Conservation (phyloP, 257 asterid species). For the Solanum ossicruentum region DNA sequence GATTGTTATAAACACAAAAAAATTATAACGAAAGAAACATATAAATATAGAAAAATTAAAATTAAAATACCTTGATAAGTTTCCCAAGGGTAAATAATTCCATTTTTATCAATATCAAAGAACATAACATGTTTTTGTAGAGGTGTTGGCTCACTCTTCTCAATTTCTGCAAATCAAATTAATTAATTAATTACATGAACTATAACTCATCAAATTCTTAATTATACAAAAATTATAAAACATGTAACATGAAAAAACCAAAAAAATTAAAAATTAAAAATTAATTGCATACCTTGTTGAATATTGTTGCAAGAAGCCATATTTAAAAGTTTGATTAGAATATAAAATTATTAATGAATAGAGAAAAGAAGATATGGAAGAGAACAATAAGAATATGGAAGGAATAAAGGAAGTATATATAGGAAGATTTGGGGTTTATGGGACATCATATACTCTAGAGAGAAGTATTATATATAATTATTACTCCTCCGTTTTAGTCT, state of each 20-base stretch:
- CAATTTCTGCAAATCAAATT: background rate
- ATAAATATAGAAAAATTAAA: background rate
- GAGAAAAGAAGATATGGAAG: background rate
- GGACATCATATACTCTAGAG: background rate
- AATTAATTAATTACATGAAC: background rate
- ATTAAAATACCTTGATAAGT: constrained; percentile 46
- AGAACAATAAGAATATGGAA: background rate
- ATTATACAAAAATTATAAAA: background rate
- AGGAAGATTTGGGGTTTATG: background rate
- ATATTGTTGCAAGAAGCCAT: background rate
- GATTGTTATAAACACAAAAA: background rate
- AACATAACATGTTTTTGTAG: constrained; percentile 65
- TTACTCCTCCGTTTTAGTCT: too few species aligned
- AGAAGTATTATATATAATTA: background rate
- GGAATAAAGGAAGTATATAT: background rate
- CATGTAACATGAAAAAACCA: background rate
- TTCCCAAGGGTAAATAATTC: constrained; percentile 63
- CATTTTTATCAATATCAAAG: constrained; percentile 70
- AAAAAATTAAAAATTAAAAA: background rate
- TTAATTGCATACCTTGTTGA: background rate
- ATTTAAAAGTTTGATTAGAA: background rate
- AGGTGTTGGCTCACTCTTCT: constrained; percentile 21
- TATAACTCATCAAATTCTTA: background rate
- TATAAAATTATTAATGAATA: background rate
- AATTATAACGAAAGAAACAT: background rate